These are phyloP conservation scores for Priceomyces haplophilus DNA, from an alignment of 805 yeast genomes.

Conservation along the genomic window DNA sequence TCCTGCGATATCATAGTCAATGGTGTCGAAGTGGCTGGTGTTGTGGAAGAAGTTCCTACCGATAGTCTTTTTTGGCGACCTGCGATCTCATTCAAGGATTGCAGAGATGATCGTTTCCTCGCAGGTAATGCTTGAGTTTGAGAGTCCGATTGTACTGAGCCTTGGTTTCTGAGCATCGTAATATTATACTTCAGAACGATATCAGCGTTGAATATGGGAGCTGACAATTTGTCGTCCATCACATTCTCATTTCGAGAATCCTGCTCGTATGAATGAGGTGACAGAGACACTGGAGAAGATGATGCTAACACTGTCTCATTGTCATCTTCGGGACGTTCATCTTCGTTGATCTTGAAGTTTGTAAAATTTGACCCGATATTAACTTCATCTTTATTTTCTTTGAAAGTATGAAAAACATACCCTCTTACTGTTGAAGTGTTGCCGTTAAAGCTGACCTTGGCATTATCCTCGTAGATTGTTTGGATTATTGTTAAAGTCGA, in stretches of 20 bases:
- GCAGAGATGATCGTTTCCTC: slow-evolving; percentile 12
- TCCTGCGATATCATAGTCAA: background rate
- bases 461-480: slow-evolving; percentile 23
- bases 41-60: background rate
- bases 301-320: slow-evolving; percentile 41
- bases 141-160: background rate
- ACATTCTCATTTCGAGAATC: slow-evolving; percentile 15
- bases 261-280: slow-evolving; percentile 15
- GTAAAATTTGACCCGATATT: slow-evolving; percentile 11
- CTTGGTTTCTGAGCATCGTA: slow-evolving; percentile 13
- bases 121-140: slow-evolving; percentile 9
- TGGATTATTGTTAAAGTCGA: slow-evolving; percentile 26
- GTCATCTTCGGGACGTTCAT: slow-evolving; percentile 26
- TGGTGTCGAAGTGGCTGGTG: background rate
- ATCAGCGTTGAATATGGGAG: slow-evolving; percentile 34
- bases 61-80: slow-evolving; percentile 1
- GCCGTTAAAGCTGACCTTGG: slow-evolving; percentile 6
- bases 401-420: slow-evolving; percentile 25
- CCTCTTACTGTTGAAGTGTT: slow-evolving; percentile 15
- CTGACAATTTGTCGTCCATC: slow-evolving; percentile 23
- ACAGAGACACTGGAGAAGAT: slow-evolving; percentile 33
- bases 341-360: slow-evolving; percentile 10
- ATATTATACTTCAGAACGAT: slow-evolving; percentile 18
- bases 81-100: slow-evolving; percentile 2
- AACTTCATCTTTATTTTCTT: slow-evolving; percentile 4